Evolutionary conservation across 768 basidiomycete genomes (phyloP).

Genomic region (Mycena metata): DNA sequence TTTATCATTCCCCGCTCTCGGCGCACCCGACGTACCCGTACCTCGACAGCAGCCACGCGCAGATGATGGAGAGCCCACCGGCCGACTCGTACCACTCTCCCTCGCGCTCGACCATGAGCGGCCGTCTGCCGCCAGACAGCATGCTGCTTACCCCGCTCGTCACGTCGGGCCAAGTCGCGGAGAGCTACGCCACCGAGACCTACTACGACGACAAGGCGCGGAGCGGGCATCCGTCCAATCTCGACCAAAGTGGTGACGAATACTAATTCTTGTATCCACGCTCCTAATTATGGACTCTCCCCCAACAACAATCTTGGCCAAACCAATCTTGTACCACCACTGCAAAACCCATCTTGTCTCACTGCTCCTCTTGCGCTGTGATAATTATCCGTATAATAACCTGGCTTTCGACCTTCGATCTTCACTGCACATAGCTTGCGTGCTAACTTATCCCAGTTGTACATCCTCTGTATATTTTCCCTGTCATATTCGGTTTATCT

Average conservation of each 20-base stretch:
- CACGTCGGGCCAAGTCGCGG: slow-evolving; percentile 6
- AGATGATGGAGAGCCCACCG: slow-evolving; percentile 31
- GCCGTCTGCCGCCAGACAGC: slow-evolving; percentile 71
- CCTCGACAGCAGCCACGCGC: slow-evolving; percentile 31
- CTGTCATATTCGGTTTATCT: slow-evolving; percentile 3
- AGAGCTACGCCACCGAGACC: slow-evolving; percentile 12
- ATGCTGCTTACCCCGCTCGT: slow-evolving; percentile 79
- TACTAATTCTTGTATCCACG: slow-evolving; percentile 29
- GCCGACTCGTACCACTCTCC: slow-evolving; percentile 23
- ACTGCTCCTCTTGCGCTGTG: background rate
- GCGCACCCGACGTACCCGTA: slow-evolving; percentile 29
- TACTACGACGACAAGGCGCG: slow-evolving; percentile 29
- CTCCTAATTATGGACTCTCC: slow-evolving; percentile 35
- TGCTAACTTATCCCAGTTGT: slow-evolving; percentile 30
- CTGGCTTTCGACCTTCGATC: slow-evolving; percentile 1
- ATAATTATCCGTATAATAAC: background rate
- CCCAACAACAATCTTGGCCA: slow-evolving; percentile 8
- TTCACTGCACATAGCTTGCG: slow-evolving; percentile 18
- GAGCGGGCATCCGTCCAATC: slow-evolving; percentile 12
- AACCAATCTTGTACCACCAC: slow-evolving; percentile 23
- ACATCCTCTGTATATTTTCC: slow-evolving; percentile 29
- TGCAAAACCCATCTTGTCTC: slow-evolving; percentile 2
- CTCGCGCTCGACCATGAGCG: slow-evolving; percentile 38
- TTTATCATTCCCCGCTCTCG: slow-evolving; percentile 27
- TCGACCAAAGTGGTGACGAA: slow-evolving; percentile 32